Evolutionary conservation across 306 rosid species (phyloP), one percentile per base, ranked within the genome.

Genomic region (Carpinus viminea): DNA sequence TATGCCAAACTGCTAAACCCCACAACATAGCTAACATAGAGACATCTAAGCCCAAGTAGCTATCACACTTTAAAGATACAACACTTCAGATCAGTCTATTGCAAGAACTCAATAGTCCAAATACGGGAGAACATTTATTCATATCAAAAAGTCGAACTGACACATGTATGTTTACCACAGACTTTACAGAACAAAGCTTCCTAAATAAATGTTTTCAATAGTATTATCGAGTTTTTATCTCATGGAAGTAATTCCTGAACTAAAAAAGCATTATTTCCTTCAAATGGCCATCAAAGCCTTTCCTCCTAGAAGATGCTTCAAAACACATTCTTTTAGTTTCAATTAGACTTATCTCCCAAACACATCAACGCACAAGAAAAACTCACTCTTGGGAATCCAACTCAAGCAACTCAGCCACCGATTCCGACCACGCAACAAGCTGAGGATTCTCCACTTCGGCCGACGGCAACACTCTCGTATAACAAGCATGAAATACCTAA

Each of bases 401-500:
- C 53, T 96, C 97, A 64, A 96, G 92, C 45, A 90, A 71, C 70
- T 91, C 84, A 10, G 98, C 87, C 80, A 91, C 97, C 0, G 94
- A 73, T 74, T 86, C 85, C 4, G 99, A 93, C 89, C 91, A 96
- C 12, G 93, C 90, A 12, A 91, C 98, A 31, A 96, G 97, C 79
- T 93, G 97, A 82, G 99, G 99, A 78, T 88, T 82, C 17, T 93
- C 91, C 38, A 96, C 97, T 85, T 68, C 68, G 36, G 70, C 92
- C 1, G 99, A 93, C 0, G 98, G 98, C 2, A 85, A 87, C 16
- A 93, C 93, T 84, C 87, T 90, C 0, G 98, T 82, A 78, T 88
- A 93, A 70, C 98, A 96, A 70, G 99, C 97, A 83, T 90, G 99
- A 79, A 96, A 76, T 17, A 96, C 98, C 98, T 95, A 85, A 81